These are phyloP conservation scores for Zarea fungicola DNA, from an alignment of 2,329 filamentous ascomycete species.

Conservation along the genomic window DNA sequence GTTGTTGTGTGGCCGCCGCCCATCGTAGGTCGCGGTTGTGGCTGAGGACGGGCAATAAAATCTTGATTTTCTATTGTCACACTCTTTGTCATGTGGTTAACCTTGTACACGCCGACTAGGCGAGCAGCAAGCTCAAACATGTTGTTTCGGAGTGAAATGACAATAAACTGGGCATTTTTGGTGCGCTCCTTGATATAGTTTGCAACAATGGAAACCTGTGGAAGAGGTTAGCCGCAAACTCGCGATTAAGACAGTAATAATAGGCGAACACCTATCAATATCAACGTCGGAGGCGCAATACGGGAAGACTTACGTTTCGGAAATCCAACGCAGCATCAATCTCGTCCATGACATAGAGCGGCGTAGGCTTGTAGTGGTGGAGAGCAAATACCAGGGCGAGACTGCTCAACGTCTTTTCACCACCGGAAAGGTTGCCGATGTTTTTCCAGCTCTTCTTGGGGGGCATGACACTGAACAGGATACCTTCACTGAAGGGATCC, in stretches of 20 bases:
- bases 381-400: slow-evolving; percentile 95
- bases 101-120: slow-evolving; percentile 96
- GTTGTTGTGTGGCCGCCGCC: slow-evolving; percentile 29
- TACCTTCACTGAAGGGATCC: slow-evolving; percentile 95
- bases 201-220: slow-evolving; percentile 88
- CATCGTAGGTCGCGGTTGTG: slow-evolving; percentile 24
- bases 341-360: slow-evolving; percentile 98
- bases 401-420: slow-evolving; percentile 93
- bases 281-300: background rate
- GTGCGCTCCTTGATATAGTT: slow-evolving; percentile 99
- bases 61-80: slow-evolving; percentile 83
- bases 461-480: slow-evolving; percentile 96
- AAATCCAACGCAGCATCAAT: slow-evolving; percentile 98
- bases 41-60: slow-evolving; percentile 51
- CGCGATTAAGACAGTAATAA: slow-evolving; percentile 2
- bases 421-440: slow-evolving; percentile 90
- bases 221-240: background rate
- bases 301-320: slow-evolving; percentile 71
- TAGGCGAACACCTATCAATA: background rate
- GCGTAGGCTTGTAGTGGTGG: slow-evolving; percentile 97
- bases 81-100: slow-evolving; percentile 97
- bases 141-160: slow-evolving; percentile 96
- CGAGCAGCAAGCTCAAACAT: slow-evolving; percentile 99
- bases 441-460: slow-evolving; percentile 99
- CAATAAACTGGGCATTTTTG: slow-evolving; percentile 98